A percentile compares a stretch with the other conserved stretches of the same genome.
phyloP scores from a whole-genome alignment of 2,329 filamentous ascomycete species.

The Aspergillus intermedius region DNA sequence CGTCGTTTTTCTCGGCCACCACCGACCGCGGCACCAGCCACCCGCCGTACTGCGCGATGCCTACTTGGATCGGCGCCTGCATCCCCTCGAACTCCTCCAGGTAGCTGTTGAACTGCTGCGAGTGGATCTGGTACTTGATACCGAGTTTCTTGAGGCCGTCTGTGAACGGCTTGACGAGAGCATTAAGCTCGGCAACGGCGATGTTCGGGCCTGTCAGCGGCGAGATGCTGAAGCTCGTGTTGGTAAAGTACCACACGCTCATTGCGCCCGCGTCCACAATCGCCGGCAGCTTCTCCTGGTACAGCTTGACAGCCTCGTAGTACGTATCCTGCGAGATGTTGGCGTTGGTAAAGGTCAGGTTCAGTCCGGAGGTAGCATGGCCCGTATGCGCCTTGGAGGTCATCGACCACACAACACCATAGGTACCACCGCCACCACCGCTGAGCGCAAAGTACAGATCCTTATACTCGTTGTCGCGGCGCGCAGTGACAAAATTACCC shows the following conservation, averaged over 20 bases:
- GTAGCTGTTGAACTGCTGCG: slow-evolving; percentile 26
- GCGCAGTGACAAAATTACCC: slow-evolving; percentile 46
- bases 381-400: slow-evolving; percentile 48
- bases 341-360: slow-evolving; percentile 35
- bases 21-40: slow-evolving; percentile 32
- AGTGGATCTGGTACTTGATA: slow-evolving; percentile 26
- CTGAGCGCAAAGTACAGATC: slow-evolving; percentile 59
- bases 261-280: slow-evolving; percentile 48
- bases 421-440: slow-evolving; percentile 56
- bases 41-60: slow-evolving; percentile 33
- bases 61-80: slow-evolving; percentile 25
- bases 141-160: slow-evolving; percentile 31
- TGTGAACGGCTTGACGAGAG: slow-evolving; percentile 43
- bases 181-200: slow-evolving; percentile 36
- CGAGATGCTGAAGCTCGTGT: slow-evolving; percentile 43
- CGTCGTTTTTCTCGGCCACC: slow-evolving; percentile 24
- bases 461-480: slow-evolving; percentile 36
- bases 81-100: slow-evolving; percentile 26
- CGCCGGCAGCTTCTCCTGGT: slow-evolving; percentile 42
- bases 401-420: slow-evolving; percentile 51
- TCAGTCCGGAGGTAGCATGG: slow-evolving; percentile 38
- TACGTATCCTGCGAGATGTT: slow-evolving; percentile 39
- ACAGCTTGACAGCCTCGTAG: slow-evolving; percentile 45
- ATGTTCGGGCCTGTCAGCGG: slow-evolving; percentile 46
- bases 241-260: slow-evolving; percentile 47